phyloP scores from a whole-genome alignment of 192 early-diverging fungal species.

The Linnemannia hyalina region DNA sequence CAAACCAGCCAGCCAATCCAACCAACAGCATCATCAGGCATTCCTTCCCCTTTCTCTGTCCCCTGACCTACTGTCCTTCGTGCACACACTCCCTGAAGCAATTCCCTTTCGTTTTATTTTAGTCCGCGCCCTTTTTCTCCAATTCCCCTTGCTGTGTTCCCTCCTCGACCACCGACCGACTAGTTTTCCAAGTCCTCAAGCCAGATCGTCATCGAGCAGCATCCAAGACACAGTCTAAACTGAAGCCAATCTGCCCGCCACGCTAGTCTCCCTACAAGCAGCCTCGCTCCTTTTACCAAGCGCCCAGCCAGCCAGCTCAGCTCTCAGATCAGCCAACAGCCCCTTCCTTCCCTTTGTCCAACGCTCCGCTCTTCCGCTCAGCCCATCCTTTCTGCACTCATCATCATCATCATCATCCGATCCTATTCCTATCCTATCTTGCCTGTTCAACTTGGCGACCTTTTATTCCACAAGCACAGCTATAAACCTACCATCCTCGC shows the following conservation, averaged over 20 bases:
- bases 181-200: not conserved
- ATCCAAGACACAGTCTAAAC: not conserved
- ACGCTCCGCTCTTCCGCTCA: not conserved
- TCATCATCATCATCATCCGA: not conserved
- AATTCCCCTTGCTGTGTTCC: not conserved
- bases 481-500: not conserved
- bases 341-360: not conserved
- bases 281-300: not conserved
- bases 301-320: not conserved
- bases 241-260: not conserved
- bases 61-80: constrained; percentile 5
- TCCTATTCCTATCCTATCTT: too few species aligned
- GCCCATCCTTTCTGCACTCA: not conserved
- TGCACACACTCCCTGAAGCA: not conserved
- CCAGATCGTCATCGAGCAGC: constrained; percentile 8
- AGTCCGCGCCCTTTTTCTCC: not conserved
- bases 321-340: not conserved
- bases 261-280: not conserved
- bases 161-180: not conserved
- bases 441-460: not conserved
- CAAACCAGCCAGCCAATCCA: not conserved
- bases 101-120: not conserved
- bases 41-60: not conserved
- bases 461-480: not conserved
- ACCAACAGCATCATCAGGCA: constrained; percentile 10